Conservation (phyloP, 1,139 yeast genomes). For the Diutina scorzettiae region DNA sequence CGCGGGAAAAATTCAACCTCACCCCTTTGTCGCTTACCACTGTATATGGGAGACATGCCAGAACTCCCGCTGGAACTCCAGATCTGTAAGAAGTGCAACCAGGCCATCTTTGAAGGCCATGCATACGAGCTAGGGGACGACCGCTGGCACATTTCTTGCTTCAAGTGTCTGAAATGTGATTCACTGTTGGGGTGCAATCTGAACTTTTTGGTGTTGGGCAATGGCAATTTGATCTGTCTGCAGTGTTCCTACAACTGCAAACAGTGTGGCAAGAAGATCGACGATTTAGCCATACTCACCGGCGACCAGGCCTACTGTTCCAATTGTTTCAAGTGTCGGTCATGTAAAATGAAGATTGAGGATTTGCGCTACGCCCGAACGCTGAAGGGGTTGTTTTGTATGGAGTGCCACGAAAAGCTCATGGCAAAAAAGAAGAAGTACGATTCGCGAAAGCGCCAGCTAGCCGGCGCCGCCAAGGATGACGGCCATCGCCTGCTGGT, state of each 20-base stretch:
- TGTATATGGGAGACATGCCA: neutral
- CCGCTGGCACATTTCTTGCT: slow-evolving; percentile 93
- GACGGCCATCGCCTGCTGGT: neutral
- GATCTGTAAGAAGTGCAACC: slow-evolving; percentile 29
- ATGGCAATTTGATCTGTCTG: slow-evolving; percentile 83
- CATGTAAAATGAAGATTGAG: slow-evolving; percentile 79
- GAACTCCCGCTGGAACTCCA: slow-evolving; percentile 7
- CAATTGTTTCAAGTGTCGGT: slow-evolving; percentile 79
- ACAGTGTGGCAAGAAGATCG: slow-evolving; percentile 81
- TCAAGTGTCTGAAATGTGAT: slow-evolving; percentile 77
- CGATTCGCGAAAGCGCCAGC: slow-evolving; percentile 25
- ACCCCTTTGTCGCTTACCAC: no score
- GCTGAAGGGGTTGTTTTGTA: slow-evolving; percentile 86
- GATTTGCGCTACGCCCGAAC: slow-evolving; percentile 90
- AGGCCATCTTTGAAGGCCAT: slow-evolving; percentile 56
- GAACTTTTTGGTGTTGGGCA: slow-evolving; percentile 81
- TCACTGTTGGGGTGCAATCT: slow-evolving; percentile 75
- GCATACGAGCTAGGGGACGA: slow-evolving; percentile 82
- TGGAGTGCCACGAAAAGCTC: slow-evolving; percentile 81
- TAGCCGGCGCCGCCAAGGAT: neutral
- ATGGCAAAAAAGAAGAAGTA: slow-evolving; percentile 54
- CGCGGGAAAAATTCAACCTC: no score
- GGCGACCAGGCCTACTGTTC: slow-evolving; percentile 95
- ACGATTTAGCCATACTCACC: slow-evolving; percentile 90
- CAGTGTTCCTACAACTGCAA: slow-evolving; percentile 86